Evolutionary conservation across 768 basidiomycete genomes (phyloP).

Genomic region (Mycena polygramma): DNA sequence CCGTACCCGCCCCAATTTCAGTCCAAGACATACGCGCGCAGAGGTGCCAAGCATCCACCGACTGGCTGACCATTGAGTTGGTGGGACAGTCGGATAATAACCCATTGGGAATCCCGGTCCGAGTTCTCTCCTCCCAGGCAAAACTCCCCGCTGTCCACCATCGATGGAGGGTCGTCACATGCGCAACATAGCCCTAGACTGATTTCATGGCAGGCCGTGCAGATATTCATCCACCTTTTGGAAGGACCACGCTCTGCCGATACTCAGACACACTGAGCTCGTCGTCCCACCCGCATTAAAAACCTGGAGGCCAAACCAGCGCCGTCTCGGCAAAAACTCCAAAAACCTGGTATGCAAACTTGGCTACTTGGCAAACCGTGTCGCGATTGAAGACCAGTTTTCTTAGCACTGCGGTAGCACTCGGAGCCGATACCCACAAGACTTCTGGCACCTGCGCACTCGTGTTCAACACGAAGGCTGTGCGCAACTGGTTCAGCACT

Average conservation of each 20-base stretch:
- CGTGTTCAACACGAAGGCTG: background rate
- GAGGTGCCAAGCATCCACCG: too few relatives aligned
- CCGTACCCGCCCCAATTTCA: too few relatives aligned
- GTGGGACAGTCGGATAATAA: background rate
- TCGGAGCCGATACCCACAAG: background rate
- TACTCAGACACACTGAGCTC: background rate
- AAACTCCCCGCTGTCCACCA: background rate
- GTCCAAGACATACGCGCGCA: too few relatives aligned
- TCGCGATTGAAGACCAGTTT: background rate
- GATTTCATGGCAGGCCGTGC: background rate
- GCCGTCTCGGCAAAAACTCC: background rate
- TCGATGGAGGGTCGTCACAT: too few relatives aligned
- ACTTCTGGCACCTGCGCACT: background rate
- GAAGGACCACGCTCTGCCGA: background rate
- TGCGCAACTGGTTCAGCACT: background rate
- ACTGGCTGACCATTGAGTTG: background rate
- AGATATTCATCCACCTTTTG: background rate
- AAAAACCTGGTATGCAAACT: background rate
- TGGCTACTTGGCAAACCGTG: background rate
- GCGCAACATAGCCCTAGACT: too few relatives aligned
- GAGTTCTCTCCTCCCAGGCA: constrained; percentile 1
- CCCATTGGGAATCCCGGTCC: background rate
- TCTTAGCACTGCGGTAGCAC: background rate
- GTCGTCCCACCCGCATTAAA: background rate
- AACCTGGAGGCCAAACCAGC: background rate